Evolutionary conservation across 805 yeast genomes (phyloP), one percentile per base, ranked within the genome.

Genomic region (Saccharomycopsis sp.): DNA sequence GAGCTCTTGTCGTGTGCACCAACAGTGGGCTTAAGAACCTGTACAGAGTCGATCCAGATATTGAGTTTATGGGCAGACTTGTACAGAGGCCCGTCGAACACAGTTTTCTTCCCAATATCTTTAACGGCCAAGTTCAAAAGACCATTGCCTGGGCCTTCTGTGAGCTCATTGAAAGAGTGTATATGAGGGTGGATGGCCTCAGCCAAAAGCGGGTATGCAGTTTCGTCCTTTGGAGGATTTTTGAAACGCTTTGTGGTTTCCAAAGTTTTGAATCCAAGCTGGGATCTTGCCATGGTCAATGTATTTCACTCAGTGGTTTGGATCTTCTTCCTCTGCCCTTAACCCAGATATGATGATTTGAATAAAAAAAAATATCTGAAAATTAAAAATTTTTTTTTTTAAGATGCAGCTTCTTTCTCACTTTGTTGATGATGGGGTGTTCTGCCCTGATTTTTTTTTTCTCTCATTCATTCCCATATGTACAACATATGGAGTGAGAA

Each of bases 151-250:
- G 83, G 76, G 33, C 95, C 95, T 44, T 84, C 94, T 18, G 95
- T 83, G 43, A 92, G 68, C 4, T 96, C 96, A 68, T 92, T 82
- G 69, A 92, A 92, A 1, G 97, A 89, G 6, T 95, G 96, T 42
- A 92, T 74, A 59, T 92, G 98, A 4, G 98, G 98, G 43, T 77
- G 76, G 30, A 92, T 92, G 12, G 98, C 97, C 48, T 86, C 95
- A 44, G 73, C 73, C 27, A 92, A 69, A 30, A 87, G 63, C 12
- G 96, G 95, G 54, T 65, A 89, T 5, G 84, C 84, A 22, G 85
- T 69, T 58, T 81, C 73, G 55, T 84, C 95, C 62, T 75, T 79
- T 38, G 96, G 94, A 35, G 98, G 98, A 57, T 84, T 77, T 52
- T 73, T 72, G 65, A 86, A 92, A 52, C 94, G 73, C 47, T 70